phyloP scores from a whole-genome alignment of 2,329 filamentous ascomycete species.

The Nannizziopsis arthrosporioides region DNA sequence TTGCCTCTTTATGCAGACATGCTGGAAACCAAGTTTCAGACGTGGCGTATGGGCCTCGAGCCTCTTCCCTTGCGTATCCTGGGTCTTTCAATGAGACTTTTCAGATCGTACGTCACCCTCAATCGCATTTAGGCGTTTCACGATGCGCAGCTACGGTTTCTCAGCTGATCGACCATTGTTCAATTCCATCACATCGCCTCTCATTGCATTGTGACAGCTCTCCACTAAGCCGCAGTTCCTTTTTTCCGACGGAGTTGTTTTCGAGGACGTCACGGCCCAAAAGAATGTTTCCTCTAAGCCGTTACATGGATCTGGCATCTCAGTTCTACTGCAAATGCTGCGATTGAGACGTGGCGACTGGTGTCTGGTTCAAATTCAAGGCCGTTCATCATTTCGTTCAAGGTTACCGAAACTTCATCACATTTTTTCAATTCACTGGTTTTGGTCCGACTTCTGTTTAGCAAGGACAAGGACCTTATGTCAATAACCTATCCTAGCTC shows the following conservation, averaged over 20 bases:
- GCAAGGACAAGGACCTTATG: not conserved
- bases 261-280: not conserved
- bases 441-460: not conserved
- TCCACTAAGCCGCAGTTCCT: not conserved
- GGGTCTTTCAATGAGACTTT: not conserved
- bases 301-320: constrained; percentile 11
- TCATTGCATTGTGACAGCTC: constrained; percentile 5
- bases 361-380: constrained; percentile 10
- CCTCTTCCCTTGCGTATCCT: not conserved
- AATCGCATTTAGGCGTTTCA: constrained; percentile 10
- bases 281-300: constrained; percentile 4
- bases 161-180: constrained; percentile 10
- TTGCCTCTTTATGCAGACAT: constrained; percentile 3
- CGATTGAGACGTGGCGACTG: constrained; percentile 16
- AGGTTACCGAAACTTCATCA: not conserved
- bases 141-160: constrained; percentile 2
- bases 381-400: not conserved
- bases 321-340: constrained; percentile 4
- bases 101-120: not conserved
- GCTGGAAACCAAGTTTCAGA: constrained; percentile 9
- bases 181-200: not conserved
- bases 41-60: constrained; percentile 10
- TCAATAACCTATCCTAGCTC: not conserved
- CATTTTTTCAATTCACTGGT: not conserved
- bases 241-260: not conserved